Evolutionary conservation across 768 basidiomycete genomes (phyloP).

Genomic region (Trametes cingulata): DNA sequence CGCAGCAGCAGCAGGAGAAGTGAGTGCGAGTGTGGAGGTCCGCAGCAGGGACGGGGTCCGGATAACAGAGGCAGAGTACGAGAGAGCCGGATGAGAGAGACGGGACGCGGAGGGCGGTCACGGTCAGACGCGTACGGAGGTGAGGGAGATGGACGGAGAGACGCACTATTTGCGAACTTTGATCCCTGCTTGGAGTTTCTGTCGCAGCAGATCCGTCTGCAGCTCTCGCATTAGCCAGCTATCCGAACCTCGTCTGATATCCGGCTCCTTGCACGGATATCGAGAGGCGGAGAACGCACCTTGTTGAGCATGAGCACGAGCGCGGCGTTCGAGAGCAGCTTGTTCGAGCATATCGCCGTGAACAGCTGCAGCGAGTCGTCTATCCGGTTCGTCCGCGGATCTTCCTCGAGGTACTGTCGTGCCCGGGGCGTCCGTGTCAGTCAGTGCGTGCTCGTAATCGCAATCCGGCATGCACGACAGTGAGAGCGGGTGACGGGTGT

Average conservation of each 20-base stretch:
- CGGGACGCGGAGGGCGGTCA: background rate
- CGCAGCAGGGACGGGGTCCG: too few relatives aligned
- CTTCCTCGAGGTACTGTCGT: constrained; percentile 76
- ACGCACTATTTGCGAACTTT: constrained; percentile 78
- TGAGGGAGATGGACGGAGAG: background rate
- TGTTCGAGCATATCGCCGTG: constrained; percentile 72
- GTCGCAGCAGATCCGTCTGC: constrained; percentile 71
- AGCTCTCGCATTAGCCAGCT: too few relatives aligned
- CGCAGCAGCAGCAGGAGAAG: too few relatives aligned
- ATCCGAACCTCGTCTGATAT: too few relatives aligned
- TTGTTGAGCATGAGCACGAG: constrained; percentile 80
- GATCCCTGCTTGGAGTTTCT: constrained; percentile 68
- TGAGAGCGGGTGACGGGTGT: too few relatives aligned
- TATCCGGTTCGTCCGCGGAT: constrained; percentile 74
- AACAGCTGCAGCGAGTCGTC: constrained; percentile 83
- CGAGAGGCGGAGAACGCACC: constrained; percentile 41
- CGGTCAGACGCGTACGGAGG: background rate
- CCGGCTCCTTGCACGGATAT: background rate
- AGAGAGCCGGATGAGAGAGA: too few relatives aligned
- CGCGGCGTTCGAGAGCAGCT: constrained; percentile 69
- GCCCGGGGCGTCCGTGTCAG: background rate
- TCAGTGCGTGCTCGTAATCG: background rate
- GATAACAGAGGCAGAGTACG: too few relatives aligned
- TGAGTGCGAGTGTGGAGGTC: too few relatives aligned
- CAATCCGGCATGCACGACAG: too few relatives aligned